Conservation (phyloP, 352 stramenopile species). For the Phytophthora crassamura region DNA sequence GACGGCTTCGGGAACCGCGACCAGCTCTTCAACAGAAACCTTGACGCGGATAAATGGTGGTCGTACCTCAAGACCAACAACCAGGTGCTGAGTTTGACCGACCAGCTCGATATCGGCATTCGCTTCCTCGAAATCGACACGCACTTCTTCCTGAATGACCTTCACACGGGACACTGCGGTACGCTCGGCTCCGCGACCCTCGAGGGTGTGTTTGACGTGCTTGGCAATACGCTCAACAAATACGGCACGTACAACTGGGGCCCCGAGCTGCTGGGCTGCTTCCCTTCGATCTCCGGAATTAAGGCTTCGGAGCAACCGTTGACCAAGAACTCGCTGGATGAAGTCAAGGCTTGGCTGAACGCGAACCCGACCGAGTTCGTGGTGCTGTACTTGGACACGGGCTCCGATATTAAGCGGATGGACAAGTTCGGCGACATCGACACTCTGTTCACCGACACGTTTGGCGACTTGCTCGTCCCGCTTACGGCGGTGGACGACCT, state of each 20-base stretch:
- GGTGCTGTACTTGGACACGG: conserved; percentile 65
- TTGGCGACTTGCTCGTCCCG: conserved; percentile 57
- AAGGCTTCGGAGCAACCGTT: conserved; percentile 52
- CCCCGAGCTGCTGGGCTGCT: conserved; percentile 62
- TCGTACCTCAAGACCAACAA: conserved; percentile 78
- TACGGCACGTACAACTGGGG: conserved; percentile 57
- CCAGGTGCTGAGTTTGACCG: conserved; percentile 64
- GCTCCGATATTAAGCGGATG: conserved; percentile 42
- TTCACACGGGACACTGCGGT: conserved; percentile 65
- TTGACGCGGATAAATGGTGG: conserved; percentile 50
- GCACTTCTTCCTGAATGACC: conserved; percentile 66
- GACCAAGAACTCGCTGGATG: conserved; percentile 46
- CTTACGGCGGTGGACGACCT: conserved; percentile 44
- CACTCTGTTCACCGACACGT: conserved; percentile 45
- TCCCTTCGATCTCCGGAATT: conserved; percentile 71
- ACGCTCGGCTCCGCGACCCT: conserved; percentile 44
- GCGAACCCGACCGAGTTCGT: conserved; percentile 58
- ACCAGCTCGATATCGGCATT: conserved; percentile 71
- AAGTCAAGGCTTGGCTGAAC: conserved; percentile 60
- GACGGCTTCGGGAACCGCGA: conserved; percentile 74
- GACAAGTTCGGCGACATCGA: conserved; percentile 50
- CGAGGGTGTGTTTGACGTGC: conserved; percentile 36
- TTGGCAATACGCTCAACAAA: conserved; percentile 48
- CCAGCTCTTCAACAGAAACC: conserved; percentile 61
- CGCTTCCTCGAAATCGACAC: conserved; percentile 70